Base-by-base conservation (phyloP, 495 filamentous ascomycete genomes). In the Annulohypoxylon stygium region DNA sequence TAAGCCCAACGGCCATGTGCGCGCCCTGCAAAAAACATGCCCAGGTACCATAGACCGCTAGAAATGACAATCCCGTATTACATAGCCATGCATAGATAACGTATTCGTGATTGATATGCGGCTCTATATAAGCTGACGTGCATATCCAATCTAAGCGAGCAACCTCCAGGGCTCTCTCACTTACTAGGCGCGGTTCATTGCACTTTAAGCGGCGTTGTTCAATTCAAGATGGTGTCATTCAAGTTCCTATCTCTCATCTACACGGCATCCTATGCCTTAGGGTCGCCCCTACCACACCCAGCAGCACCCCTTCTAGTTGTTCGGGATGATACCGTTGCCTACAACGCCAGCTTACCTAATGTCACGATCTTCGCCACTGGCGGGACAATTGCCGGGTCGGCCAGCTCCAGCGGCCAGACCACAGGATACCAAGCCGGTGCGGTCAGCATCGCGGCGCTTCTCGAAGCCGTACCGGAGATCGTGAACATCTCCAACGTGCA, bases 281-380 rank as follows among this genome's bases (percentile, higher is more conserved):
- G 57, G 20, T 62, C 55, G 9, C 62, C 71, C n/a, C 37, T 74
- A 30, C 66, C 61, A 8, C 11, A 43, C 12, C 55, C 66, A 8
- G 55, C 37, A 5, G 10, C 10, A 4, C 63, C 57, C 61, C 65
- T 45, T 4, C 54, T 76, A 7, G 41, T 47, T 7, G 34, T 65
- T 8, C 55, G 70, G 26, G 71, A 61, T 2, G 65, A 65, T 63
- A 83, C 80, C 9, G 11, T 54, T 2, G 78, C 83, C 14, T 81
- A 81, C 76, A 84, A 86, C 48, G 65, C 80, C 33, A 78, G 77
- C 50, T 80, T 87, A 0, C 85, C 83, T 6, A 87, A 86, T 68
- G 80, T 87, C 23, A 86, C 84, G 33, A 83, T 87, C 61, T 83
- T 85, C 63, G 83, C 85, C 4, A 86, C 85, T 0, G 85, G 85